Base-by-base conservation (phyloP, 306 rosid genomes). In the Cucurbita moschata region DNA sequence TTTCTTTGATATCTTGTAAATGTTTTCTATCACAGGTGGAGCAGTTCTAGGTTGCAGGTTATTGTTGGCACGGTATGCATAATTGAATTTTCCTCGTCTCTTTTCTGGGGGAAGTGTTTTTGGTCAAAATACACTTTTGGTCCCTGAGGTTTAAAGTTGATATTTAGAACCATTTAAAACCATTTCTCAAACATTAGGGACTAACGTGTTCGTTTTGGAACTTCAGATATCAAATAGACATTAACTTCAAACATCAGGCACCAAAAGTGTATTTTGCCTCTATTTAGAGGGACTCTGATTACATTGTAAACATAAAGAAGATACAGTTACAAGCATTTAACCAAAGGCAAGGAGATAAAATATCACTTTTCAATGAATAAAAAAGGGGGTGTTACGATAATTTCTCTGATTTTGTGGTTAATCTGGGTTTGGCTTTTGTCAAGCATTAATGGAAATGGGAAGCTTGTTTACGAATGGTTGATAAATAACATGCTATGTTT, bases 11-110 rank as follows among this genome's bases (percentile, higher is more conserved):
- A 54, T 59, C 21, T 39, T 79, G 11, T 57, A 43, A 52, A 62
- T 82, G 37, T 59, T 78, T 66, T 19, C 53, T 66, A 13, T 21
- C 54, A 53, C 87, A 92, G 98, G 75, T 92, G 98, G 98, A 92
- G 98, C 87, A 92, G 80, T 80, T 79, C 82, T 82, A 90, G 82
- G 77, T 84, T 88, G 79, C 96, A 92, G 82, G 93, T 92, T 76
- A 90, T 92, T 57, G 90, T 92, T 76, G 96, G 96, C 81, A 92
- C 98, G 16, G 98, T 92, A 88, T 71, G 96, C 83, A 76, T 75
- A 74, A 53, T 38, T 50, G 79, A 26, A 50, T 67, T 26, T 54
- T 57, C 80, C n/a, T 49, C 21, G 55, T 57, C 13, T 59, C 13
- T n/a, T 61, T 15, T 3, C 4, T 55, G 0, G 60, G 30, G 43